A percentile compares a stretch with the other conserved stretches of the same genome.
phyloP scores from a whole-genome alignment of 495 filamentous ascomycete genomes.

The Venustampulla echinocandica region DNA sequence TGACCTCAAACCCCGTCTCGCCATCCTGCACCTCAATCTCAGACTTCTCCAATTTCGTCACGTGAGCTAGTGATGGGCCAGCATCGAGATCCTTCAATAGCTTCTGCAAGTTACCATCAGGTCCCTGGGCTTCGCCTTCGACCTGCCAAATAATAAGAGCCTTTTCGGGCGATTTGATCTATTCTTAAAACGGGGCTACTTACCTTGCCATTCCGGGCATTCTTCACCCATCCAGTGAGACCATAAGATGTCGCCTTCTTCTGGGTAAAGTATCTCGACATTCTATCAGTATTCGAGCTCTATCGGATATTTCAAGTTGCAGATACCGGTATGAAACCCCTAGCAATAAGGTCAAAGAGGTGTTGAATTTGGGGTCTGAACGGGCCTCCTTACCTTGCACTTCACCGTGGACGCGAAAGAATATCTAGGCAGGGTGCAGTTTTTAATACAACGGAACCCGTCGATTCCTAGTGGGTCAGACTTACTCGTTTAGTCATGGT shows the following conservation, averaged over 20 bases:
- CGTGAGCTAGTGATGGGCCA: conserved; percentile 59
- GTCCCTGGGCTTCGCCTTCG: conserved; percentile 83
- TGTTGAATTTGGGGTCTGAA: neutral
- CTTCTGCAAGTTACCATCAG: conserved; percentile 49
- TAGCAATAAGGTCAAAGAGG: no score
- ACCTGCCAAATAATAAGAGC: conserved; percentile 50
- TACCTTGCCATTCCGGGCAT: conserved; percentile 65
- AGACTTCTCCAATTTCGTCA: conserved; percentile 63
- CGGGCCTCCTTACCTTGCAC: neutral
- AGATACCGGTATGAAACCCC: no score
- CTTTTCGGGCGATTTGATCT: conserved; percentile 4
- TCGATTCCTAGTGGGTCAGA: no score
- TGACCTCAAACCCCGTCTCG: conserved; percentile 55
- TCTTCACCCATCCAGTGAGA: conserved; percentile 73
- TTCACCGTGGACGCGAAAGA: conserved; percentile 2
- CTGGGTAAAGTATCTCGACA: conserved; percentile 58
- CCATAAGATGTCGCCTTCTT: conserved; percentile 54
- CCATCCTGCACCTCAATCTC: conserved; percentile 51
- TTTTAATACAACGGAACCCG: no score
- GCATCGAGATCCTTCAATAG: conserved; percentile 69
- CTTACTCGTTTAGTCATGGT: no score
- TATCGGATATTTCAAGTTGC: no score
- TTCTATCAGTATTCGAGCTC: neutral
- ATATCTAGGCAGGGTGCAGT: no score
- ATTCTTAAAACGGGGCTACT: conserved; percentile 3